A percentile compares a stretch with the other conserved stretches of the same genome.
These are phyloP conservation scores for Tricholoma sp. DNA, from an alignment of 768 basidiomycete genomes.

Conservation along the genomic window DNA sequence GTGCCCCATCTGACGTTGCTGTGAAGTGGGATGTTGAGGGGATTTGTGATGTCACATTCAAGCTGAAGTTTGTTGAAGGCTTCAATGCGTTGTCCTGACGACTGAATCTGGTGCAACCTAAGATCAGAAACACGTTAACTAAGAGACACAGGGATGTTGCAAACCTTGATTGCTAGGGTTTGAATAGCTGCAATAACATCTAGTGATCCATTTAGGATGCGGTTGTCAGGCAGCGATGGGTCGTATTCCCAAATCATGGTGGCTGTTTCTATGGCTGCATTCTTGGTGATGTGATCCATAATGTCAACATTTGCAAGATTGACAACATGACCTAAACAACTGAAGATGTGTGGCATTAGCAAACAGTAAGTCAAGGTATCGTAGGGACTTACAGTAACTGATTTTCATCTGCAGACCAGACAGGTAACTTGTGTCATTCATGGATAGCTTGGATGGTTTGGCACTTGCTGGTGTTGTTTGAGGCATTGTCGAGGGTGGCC, in stretches of 20 bases:
- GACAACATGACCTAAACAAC: not conserved
- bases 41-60: not conserved
- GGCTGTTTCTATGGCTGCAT: not conserved
- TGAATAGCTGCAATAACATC: too few species aligned
- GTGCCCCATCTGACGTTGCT: too few species aligned
- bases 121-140: not conserved
- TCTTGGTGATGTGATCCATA: not conserved
- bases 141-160: conserved; percentile 3
- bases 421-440: too few species aligned
- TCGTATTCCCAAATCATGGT: not conserved
- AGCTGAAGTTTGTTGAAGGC: conserved; percentile 15
- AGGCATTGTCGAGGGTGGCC: conserved; percentile 20
- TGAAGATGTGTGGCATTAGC: not conserved
- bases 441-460: too few species aligned
- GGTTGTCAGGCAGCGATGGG: too few species aligned
- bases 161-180: not conserved
- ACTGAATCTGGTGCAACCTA: conserved; percentile 10
- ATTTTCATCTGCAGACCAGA: too few species aligned
- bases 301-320: too few species aligned
- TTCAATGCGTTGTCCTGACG: not conserved
- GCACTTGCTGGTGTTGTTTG: too few species aligned
- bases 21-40: not conserved
- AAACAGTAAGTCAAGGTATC: not conserved
- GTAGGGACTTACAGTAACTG: conserved; percentile 4
- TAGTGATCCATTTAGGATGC: too few species aligned